A percentile compares a stretch with the other conserved stretches of the same genome.
phyloP scores from a whole-genome alignment of 192 early-diverging fungal species.

The Rhizoclosmatium sp. region DNA sequence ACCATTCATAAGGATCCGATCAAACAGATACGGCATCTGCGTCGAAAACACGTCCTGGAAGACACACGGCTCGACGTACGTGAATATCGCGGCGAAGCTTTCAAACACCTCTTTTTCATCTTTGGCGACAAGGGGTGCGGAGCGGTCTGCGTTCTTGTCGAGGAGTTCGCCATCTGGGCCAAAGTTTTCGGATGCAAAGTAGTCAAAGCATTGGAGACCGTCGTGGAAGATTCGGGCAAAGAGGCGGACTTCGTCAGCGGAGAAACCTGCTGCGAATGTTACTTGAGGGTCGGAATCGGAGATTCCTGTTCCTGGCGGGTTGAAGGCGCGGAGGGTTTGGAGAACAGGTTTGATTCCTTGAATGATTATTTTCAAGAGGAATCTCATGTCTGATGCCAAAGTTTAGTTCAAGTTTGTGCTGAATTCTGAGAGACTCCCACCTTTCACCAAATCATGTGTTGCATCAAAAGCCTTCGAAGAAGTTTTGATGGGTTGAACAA shows the following conservation, averaged over 20 bases:
- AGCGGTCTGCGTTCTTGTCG: slow-evolving; percentile 32
- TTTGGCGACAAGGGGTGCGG: slow-evolving; percentile 52
- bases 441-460: slow-evolving; percentile 76
- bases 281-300: slow-evolving; percentile 38
- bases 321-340: slow-evolving; percentile 73
- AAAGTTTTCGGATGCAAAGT: slow-evolving; percentile 74
- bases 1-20: slow-evolving; percentile 69
- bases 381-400: slow-evolving; percentile 73
- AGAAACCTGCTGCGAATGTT: slow-evolving; percentile 66
- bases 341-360: slow-evolving; percentile 86
- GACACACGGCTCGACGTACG: slow-evolving; percentile 66
- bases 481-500: slow-evolving; percentile 63
- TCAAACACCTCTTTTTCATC: slow-evolving; percentile 89
- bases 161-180: slow-evolving; percentile 50
- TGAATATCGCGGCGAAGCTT: slow-evolving; percentile 84
- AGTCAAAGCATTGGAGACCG: slow-evolving; percentile 84
- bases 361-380: slow-evolving; percentile 90
- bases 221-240: slow-evolving; percentile 77
- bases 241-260: slow-evolving; percentile 75
- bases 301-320: slow-evolving; percentile 61
- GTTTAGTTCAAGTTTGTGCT: background rate
- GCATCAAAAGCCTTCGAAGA: slow-evolving; percentile 53
- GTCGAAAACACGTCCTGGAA: slow-evolving; percentile 95
- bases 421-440: slow-evolving; percentile 46
- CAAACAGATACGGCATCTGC: slow-evolving; percentile 95